Evolutionary conservation across 2,329 filamentous ascomycete genomes (phyloP), one percentile per base, ranked within the genome.

Genomic region (Whalleya microplaca): DNA sequence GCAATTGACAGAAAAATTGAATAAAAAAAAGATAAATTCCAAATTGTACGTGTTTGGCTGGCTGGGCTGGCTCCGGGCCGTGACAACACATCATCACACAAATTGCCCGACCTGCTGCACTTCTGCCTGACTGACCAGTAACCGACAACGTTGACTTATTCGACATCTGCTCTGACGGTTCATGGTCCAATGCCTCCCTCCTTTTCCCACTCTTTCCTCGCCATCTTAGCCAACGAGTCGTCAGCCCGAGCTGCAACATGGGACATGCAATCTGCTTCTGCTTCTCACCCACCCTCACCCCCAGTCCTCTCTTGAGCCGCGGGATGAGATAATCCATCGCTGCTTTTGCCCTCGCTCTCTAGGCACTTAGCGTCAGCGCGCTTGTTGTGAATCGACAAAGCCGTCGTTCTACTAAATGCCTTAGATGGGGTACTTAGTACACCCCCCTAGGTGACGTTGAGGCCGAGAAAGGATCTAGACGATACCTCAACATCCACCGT

Each of bases 31-130:
- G n/a, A 23, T 44, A 51, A 51, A 45, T 37, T 8, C 29, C 29
- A 14, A 41, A 41, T 21, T 37, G 20, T 27, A 45, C 43, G 7
- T 27, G 10, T 59, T 53, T 42, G 56, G 53, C 47, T 54, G 41
- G 27, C n/a, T 56, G 23, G 63, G 60, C 62, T 59, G 65, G 60
- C 68, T 61, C 64, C 56, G 55, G 64, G 66, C 69, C 67, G 73
- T 81, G 80, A 80, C 79, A 81, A 80, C 79, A 75, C 77, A 81
- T 80, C 78, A 78, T 70, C 73, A 70, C 69, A 73, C 69, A 71
- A 69, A 70, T 71, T 71, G 73, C 75, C 75, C 71, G 72, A 75
- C 72, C 60, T 71, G 68, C 71, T 78, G 76, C 76, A 78, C 71
- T 73, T 75, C 73, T 79, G 76, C 76, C 76, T 76, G 74, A 79